A percentile compares a stretch with the other conserved stretches of the same genome.
phyloP scores from a whole-genome alignment of 1,139 yeast genomes.

The Geotrichum europaeum region DNA sequence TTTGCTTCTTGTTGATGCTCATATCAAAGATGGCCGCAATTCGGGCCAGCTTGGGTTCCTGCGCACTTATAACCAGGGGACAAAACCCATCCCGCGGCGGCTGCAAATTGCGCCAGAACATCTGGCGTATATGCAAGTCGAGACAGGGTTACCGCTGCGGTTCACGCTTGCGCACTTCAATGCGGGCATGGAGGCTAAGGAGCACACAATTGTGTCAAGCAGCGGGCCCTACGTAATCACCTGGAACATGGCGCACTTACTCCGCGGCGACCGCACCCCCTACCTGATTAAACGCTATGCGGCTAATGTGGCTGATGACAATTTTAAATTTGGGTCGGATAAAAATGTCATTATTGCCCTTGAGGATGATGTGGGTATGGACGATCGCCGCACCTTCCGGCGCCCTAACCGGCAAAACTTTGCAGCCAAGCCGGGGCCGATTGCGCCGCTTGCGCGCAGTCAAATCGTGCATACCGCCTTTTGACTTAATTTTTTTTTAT shows the following conservation, averaged over 20 bases:
- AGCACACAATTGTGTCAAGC: constrained; percentile 67
- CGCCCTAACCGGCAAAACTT: constrained; percentile 49
- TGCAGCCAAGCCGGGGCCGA: constrained; percentile 32
- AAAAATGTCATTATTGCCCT: constrained; percentile 65
- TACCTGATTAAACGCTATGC: constrained; percentile 61
- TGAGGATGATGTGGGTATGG: constrained; percentile 66
- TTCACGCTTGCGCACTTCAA: constrained; percentile 77
- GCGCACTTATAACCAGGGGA: constrained; percentile 58
- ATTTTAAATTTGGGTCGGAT: constrained; percentile 68
- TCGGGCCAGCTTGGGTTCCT: constrained; percentile 48
- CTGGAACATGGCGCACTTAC: constrained; percentile 65
- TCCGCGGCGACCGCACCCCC: constrained; percentile 49
- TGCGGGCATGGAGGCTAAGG: constrained; percentile 57
- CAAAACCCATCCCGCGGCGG: constrained; percentile 64
- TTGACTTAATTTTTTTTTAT: neutral
- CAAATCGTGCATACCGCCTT: neutral
- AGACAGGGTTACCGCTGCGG: constrained; percentile 46
- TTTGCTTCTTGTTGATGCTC: constrained; percentile 60
- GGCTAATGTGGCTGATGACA: constrained; percentile 64
- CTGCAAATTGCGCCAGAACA: constrained; percentile 68
- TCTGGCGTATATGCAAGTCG: constrained; percentile 53
- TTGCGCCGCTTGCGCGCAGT: constrained; percentile 21
- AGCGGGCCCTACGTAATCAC: constrained; percentile 75
- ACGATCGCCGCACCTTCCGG: constrained; percentile 52
- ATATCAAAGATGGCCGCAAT: constrained; percentile 52